Percentiles rank a stretch among this genome's conserved stretches.
Evolutionary conservation across 1,139 yeast genomes (phyloP).

Genomic region (Candida sp.): DNA sequence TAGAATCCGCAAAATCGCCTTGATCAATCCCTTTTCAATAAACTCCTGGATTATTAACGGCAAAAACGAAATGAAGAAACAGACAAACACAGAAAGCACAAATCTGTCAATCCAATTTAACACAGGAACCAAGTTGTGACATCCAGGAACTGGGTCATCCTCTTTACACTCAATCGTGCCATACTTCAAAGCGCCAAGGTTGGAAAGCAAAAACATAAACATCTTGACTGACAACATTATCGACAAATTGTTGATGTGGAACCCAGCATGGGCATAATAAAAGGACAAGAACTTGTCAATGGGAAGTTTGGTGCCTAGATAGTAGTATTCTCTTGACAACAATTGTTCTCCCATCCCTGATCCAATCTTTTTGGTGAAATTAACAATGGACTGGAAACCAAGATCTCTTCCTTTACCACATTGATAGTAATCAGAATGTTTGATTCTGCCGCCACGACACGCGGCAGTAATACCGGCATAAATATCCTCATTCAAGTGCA

Average conservation of each 20-base stretch:
- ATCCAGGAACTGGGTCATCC: constrained; percentile 67
- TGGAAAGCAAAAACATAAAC: constrained; percentile 68
- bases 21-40: constrained; percentile 74
- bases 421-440: constrained; percentile 87
- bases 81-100: constrained; percentile 80
- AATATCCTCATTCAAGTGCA: constrained; percentile 88
- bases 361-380: constrained; percentile 88
- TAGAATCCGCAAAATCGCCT: constrained; percentile 60
- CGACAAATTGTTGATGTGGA: constrained; percentile 82
- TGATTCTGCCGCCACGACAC: constrained; percentile 82
- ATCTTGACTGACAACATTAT: constrained; percentile 76
- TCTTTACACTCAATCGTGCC: constrained; percentile 64
- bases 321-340: constrained; percentile 82
- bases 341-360: constrained; percentile 97
- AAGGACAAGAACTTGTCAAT: constrained; percentile 82
- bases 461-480: constrained; percentile 91
- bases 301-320: constrained; percentile 79
- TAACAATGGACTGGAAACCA: constrained; percentile 84
- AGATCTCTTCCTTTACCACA: constrained; percentile 94
- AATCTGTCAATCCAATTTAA: constrained; percentile 82
- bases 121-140: constrained; percentile 76
- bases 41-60: constrained; percentile 83
- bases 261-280: constrained; percentile 93
- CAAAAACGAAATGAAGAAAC: constrained; percentile 81
- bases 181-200: constrained; percentile 67